Base-by-base conservation (phyloP, 1,139 yeast species). In the Hansenula anomala region DNA sequence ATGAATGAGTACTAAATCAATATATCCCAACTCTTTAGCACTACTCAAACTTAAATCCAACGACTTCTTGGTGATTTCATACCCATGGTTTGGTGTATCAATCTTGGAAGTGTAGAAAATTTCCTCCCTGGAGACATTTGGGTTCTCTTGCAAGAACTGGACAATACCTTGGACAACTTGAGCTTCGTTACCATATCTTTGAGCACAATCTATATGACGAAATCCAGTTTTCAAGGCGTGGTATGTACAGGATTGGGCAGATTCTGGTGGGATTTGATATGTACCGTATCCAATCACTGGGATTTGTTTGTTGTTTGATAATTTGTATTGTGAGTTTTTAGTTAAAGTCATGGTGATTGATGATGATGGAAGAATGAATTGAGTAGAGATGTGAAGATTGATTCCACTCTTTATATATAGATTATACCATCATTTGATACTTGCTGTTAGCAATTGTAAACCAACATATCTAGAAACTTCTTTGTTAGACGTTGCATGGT, bases 31-130 rank as follows among this genome's bases (percentile, higher is more conserved):
- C 13, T 42, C 55, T 26, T 65, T 70, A 30, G 63, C 70, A 45
- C 63, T 64, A 6, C 47, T 67, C 41, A 67, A 34, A 15, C 45
- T 45, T 18, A 39, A 39, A 28, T 52, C 49, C 34, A 66, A 53
- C 4, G 61, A 60, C 32, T 47, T 43, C 40, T 56, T 58, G 33
- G 70, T 55, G 61, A 55, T 52, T 34, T 66, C 77, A 37, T 73
- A 66, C 49, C 67, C 66, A 59, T 78, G 84, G 50, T 71, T 74
- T 33, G 72, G 56, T 45, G 75, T 69, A 78, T 82, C 75, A 48
- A 82, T 66, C 59, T 84, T 84, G 49, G 90, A 81, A 51, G 89
- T 82, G 47, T 82, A 61, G 49, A 77, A 83, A 40, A 84, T 50
- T 30, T 82, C 78, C 38, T 69, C 71, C 55, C 92, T 71, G 34